Conservation (phyloP, 805 yeast species). For the Debaryomyces hansenii region DNA sequence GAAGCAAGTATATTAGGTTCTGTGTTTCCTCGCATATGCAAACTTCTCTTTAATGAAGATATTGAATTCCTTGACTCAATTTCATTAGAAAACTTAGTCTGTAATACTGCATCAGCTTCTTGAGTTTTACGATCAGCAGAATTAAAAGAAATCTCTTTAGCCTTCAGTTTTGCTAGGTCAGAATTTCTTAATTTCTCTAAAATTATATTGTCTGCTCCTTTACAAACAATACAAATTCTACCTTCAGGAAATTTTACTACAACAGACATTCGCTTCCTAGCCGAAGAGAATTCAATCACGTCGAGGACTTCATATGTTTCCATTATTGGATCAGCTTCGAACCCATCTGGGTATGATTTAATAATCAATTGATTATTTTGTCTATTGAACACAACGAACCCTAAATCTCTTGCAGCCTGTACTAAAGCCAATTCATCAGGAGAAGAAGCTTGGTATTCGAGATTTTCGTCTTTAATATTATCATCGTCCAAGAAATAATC, state of each 20-base stretch:
- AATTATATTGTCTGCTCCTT: slow-evolving; percentile 94
- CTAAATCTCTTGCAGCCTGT: slow-evolving; percentile 93
- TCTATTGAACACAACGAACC: slow-evolving; percentile 77
- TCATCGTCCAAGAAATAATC: slow-evolving; percentile 16
- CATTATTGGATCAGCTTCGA: slow-evolving; percentile 58
- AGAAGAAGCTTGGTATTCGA: slow-evolving; percentile 89
- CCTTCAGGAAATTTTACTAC: slow-evolving; percentile 75
- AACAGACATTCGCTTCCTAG: slow-evolving; percentile 94
- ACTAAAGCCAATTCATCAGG: slow-evolving; percentile 96
- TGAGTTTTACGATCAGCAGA: slow-evolving; percentile 64
- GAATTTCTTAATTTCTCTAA: slow-evolving; percentile 66
- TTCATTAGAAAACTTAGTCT: slow-evolving; percentile 47
- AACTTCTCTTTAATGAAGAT: slow-evolving; percentile 30
- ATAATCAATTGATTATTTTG: slow-evolving; percentile 60
- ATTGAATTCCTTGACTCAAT: slow-evolving; percentile 29
- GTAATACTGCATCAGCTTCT: slow-evolving; percentile 75
- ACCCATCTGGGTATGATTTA: slow-evolving; percentile 82
- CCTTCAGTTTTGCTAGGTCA: slow-evolving; percentile 61
- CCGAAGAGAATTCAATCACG: slow-evolving; percentile 79
- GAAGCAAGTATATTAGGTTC: slow-evolving; percentile 30
- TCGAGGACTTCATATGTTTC: slow-evolving; percentile 79
- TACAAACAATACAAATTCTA: slow-evolving; percentile 75
- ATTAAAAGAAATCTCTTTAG: slow-evolving; percentile 58
- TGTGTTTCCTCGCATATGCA: slow-evolving; percentile 15
- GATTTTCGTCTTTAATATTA: slow-evolving; percentile 38